Evolutionary conservation across 371 early-diverging fungal genomes (phyloP).

Genomic region (Mortierella sp.): DNA sequence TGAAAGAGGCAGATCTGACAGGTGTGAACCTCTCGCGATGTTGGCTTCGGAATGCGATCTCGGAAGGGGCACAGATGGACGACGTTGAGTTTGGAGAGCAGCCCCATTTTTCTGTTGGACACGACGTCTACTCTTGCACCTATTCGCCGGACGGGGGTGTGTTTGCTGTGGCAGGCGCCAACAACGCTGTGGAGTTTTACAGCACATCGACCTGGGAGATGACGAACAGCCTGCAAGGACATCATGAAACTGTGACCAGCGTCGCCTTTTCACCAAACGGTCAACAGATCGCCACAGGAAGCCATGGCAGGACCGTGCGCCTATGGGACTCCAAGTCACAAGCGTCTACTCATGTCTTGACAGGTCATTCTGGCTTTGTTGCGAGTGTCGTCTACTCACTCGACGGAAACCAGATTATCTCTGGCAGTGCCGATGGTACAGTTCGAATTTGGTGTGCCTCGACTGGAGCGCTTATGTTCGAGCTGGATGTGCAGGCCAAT

Average conservation of each 20-base stretch:
- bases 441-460: too few species aligned
- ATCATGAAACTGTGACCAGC: background rate
- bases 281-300: background rate
- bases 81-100: background rate
- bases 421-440: too few species aligned
- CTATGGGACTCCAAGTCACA: constrained; percentile 5
- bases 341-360: background rate
- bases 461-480: too few species aligned
- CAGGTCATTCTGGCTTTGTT: background rate
- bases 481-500: too few species aligned
- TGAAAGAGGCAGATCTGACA: background rate
- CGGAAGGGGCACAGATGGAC: background rate
- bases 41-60: background rate
- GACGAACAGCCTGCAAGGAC: background rate
- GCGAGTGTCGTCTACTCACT: background rate
- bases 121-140: background rate
- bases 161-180: background rate
- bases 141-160: background rate
- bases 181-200: background rate
- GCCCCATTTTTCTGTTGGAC: background rate
- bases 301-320: background rate
- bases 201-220: background rate
- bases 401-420: background rate
- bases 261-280: constrained; percentile 12
- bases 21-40: background rate